Conservation (phyloP, 371 early-diverging fungal species). For the Entomophthora muscae region DNA sequence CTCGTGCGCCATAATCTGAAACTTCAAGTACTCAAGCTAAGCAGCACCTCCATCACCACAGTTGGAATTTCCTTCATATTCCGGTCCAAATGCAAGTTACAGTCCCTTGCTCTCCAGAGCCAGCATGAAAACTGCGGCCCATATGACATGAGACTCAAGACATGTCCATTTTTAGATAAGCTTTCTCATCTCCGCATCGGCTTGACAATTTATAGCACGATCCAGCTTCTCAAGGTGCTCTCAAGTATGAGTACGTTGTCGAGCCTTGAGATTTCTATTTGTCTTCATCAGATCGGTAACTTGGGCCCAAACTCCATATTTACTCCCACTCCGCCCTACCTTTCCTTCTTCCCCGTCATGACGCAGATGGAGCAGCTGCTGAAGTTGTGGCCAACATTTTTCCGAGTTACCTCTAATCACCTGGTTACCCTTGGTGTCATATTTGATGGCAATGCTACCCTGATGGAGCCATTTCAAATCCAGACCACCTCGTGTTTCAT, state of each 20-base stretch:
- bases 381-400: background rate
- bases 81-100: background rate
- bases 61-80: background rate
- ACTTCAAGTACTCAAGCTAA: background rate
- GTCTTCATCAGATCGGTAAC: background rate
- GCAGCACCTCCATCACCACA: background rate
- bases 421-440: background rate
- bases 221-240: background rate
- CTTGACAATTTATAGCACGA: background rate
- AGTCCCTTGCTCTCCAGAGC: background rate
- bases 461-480: background rate
- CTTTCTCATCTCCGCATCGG: background rate
- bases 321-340: conserved; percentile 2
- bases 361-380: background rate
- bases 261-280: background rate
- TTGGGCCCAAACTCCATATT: background rate
- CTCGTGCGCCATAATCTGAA: background rate
- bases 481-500: background rate
- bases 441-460: background rate
- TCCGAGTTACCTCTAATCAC: background rate
- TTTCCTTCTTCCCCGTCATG: conserved; percentile 1
- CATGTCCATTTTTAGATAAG: background rate
- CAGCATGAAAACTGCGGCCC: conserved; percentile 6
- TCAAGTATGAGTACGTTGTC: background rate
- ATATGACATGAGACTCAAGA: background rate